Evolutionary conservation across 106 monocot species (phyloP), one percentile per base, ranked within the genome.

Genomic region (Apostasia ramifera): DNA sequence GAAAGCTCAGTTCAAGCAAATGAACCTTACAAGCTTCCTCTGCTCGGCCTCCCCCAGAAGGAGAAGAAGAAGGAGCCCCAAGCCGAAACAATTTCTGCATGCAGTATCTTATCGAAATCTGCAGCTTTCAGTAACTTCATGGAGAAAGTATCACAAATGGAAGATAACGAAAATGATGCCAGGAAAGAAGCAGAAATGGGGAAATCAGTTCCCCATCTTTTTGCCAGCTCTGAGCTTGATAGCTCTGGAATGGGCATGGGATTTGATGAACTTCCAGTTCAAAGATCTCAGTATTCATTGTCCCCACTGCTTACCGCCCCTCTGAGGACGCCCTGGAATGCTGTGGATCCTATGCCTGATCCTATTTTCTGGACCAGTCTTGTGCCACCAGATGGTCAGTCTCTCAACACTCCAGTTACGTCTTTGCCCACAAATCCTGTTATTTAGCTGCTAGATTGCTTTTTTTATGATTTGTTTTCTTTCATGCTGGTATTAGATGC

Each of bases 21-120:
- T 6, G 92, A 92, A 63, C 97, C 97, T 37, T 97, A 85, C 59
- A 74, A 86, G 71, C 69, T 92, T 38, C 97, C 97, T 54, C 77
- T 79, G 56, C 81, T 95, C 1, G 85, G 91, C 50, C 57, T 71
- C 61, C 58, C 76, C 56, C 67, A 41, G 7, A 77, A 80, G 52
- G 69, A 45, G 68, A 87, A 87, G 71, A 66, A 81, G 40, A 12
- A 51, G 47, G 56, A 74, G 66, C 68, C 84, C 39, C 38, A 38
- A 26, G 59, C 73, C 40, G 61, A 59, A 51, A 55, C 65, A 40
- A 56, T 88, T 10, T 86, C 95, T 5, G 86, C 89, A 41, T 89
- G 82, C 46, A 69, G 59, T 66, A 86, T 97, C 14, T 70, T 97
- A 74, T 84, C 97, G 44, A 75, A 59, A 45, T 97, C 97, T 66